Conservation (phyloP, 768 basidiomycete genomes). For the Austroboletus festivus region DNA sequence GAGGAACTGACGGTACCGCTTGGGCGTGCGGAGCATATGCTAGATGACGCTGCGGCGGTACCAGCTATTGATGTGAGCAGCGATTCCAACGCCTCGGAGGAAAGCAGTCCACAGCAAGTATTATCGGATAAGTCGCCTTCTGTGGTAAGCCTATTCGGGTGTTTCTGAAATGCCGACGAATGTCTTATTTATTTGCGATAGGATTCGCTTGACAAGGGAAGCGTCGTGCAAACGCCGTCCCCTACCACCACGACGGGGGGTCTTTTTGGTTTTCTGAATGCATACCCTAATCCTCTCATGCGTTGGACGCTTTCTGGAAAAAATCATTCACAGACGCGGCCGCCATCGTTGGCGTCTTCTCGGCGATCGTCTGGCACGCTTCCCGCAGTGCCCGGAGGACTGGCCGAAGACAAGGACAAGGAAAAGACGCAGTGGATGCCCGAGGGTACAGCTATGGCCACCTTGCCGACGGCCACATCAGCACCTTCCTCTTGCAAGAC, state of each 20-base stretch:
- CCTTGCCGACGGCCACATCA: slow-evolving; percentile 6
- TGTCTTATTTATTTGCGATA: slow-evolving; percentile 4
- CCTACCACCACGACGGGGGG: slow-evolving; percentile 35
- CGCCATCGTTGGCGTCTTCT: slow-evolving; percentile 21
- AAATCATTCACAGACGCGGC: slow-evolving; percentile 15
- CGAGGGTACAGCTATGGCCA: neutral
- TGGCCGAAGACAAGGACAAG: slow-evolving; percentile 18
- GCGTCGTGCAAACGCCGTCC: slow-evolving; percentile 15
- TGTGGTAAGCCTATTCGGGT: slow-evolving; percentile 19
- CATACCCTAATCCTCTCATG: slow-evolving; percentile 56
- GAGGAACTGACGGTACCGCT: slow-evolving; percentile 58
- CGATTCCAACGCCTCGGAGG: slow-evolving; percentile 17
- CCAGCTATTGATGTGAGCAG: slow-evolving; percentile 11
- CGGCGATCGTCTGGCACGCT: slow-evolving; percentile 21
- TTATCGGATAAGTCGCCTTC: slow-evolving; percentile 14
- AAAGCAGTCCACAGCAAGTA: slow-evolving; percentile 18
- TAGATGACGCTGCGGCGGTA: slow-evolving; percentile 39
- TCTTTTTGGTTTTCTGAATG: slow-evolving; percentile 58
- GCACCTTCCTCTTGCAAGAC: slow-evolving; percentile 3
- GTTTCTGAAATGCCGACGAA: neutral
- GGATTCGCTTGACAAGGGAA: slow-evolving; percentile 27
- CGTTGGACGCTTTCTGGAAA: slow-evolving; percentile 43
- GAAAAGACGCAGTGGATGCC: slow-evolving; percentile 13
- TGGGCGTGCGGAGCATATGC: slow-evolving; percentile 56
- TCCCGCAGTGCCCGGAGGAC: slow-evolving; percentile 38